Percentiles rank a stretch among this genome's conserved stretches.
These are phyloP conservation scores for Cichorium intybus DNA, from an alignment of 140 eudicot species.

Conservation along the genomic window DNA sequence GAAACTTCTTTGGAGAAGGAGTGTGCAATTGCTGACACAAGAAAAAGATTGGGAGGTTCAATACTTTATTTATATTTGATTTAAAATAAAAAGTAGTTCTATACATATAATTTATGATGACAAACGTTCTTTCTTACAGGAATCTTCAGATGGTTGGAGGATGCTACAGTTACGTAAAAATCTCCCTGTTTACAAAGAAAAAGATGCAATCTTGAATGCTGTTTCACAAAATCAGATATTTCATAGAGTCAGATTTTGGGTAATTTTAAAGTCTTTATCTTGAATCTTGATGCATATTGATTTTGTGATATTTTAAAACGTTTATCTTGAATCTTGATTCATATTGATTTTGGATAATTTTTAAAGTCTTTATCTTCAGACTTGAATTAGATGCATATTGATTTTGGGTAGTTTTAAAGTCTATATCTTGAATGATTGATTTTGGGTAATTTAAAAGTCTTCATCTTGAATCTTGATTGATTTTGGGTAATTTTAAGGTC, in stretches of 20 bases:
- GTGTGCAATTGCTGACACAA: conserved; percentile 54
- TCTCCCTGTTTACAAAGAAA: conserved; percentile 93
- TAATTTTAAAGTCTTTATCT: no score
- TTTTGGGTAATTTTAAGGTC: no score
- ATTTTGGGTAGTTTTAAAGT: no score
- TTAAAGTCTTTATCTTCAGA: no score
- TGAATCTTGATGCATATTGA: no score
- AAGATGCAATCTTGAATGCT: conserved; percentile 70
- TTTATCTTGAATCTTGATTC: background rate
- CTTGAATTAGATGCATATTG: no score
- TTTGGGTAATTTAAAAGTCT: no score
- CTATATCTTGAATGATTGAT: no score
- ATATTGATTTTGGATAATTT: no score
- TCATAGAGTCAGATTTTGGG: conserved; percentile 7
- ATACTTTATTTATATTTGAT: background rate
- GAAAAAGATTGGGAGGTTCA: conserved; percentile 90
- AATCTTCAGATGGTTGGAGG: conserved; percentile 74
- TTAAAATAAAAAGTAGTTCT: background rate
- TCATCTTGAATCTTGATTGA: no score
- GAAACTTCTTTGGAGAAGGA: conserved; percentile 46
- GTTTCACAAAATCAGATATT: conserved; percentile 73
- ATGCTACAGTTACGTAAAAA: conserved; percentile 72
- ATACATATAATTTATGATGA: no score
- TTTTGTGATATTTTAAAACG: no score
- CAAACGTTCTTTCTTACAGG: conserved; percentile 40